phyloP scores from a whole-genome alignment of 108 stramenopile genomes.

The Skeletonema tropicum region DNA sequence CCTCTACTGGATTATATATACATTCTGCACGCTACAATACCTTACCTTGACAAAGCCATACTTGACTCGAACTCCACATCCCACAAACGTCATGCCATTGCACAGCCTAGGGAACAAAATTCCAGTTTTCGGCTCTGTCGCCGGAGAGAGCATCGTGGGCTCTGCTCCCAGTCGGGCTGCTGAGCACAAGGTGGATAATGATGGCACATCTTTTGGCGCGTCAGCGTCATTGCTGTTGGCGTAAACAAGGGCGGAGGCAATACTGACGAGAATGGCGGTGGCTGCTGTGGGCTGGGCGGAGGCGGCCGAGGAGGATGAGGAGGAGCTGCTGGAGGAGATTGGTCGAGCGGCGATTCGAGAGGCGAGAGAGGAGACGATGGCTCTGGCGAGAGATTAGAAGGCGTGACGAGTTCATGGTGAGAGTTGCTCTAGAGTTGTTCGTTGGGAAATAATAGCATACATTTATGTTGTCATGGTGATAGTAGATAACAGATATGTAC shows the following conservation, averaged over 20 bases:
- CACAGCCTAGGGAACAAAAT: slow-evolving; percentile 81
- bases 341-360: not conserved
- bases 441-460: too few relatives aligned
- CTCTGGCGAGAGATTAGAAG: not conserved
- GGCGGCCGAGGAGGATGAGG: not conserved
- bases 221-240: not conserved
- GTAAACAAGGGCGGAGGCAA: not conserved
- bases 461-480: too few relatives aligned
- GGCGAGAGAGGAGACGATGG: not conserved
- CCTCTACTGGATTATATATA: too few relatives aligned
- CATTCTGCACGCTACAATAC: not conserved
- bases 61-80: slow-evolving; percentile 86
- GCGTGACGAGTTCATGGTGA: not conserved
- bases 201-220: too few relatives aligned
- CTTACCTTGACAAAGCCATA: slow-evolving; percentile 86
- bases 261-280: slow-evolving; percentile 8
- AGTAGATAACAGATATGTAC: too few relatives aligned
- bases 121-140: slow-evolving; percentile 74
- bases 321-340: not conserved
- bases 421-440: too few relatives aligned
- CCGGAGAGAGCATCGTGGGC: slow-evolving; percentile 58
- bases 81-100: slow-evolving; percentile 78
- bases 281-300: not conserved
- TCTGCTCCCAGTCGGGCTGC: slow-evolving; percentile 49
- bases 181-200: too few relatives aligned